These are phyloP conservation scores for Paramecium sexaurelia DNA, from an alignment of 73 alveolate species.

Conservation along the genomic window DNA sequence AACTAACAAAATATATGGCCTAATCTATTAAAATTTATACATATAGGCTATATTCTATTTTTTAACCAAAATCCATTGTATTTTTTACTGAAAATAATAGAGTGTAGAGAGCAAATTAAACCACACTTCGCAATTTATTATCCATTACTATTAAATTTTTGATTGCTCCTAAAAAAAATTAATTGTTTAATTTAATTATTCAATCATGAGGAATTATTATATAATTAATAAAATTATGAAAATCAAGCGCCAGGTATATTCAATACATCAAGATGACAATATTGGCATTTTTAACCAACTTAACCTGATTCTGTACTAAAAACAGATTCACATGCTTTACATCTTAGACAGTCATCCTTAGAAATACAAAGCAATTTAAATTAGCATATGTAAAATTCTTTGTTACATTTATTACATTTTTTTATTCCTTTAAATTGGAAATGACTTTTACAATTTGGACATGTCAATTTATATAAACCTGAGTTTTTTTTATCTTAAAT, in stretches of 20 bases:
- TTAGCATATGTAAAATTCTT: neutral
- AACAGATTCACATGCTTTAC: neutral
- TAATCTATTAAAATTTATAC: neutral
- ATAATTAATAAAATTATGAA: neutral
- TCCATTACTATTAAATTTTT: neutral
- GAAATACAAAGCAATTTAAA: neutral
- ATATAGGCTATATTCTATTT: neutral
- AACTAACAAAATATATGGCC: neutral
- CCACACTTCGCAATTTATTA: neutral
- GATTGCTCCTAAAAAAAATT: too few relatives aligned
- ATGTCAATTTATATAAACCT: neutral
- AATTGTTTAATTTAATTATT: too few relatives aligned
- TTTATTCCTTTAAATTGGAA: neutral
- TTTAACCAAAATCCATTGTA: neutral
- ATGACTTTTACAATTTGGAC: slow-evolving; percentile 20
- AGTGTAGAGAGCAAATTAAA: neutral
- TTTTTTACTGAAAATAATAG: neutral
- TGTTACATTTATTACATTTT: neutral
- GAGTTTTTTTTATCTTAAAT: neutral
- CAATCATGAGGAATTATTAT: neutral
- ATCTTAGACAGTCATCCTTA: neutral
- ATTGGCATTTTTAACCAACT: neutral
- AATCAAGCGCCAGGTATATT: neutral
- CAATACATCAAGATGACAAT: neutral
- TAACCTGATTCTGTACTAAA: neutral